Evolutionary conservation across 2,329 filamentous ascomycete genomes (phyloP).

Genomic region (Talaromyces sp.): DNA sequence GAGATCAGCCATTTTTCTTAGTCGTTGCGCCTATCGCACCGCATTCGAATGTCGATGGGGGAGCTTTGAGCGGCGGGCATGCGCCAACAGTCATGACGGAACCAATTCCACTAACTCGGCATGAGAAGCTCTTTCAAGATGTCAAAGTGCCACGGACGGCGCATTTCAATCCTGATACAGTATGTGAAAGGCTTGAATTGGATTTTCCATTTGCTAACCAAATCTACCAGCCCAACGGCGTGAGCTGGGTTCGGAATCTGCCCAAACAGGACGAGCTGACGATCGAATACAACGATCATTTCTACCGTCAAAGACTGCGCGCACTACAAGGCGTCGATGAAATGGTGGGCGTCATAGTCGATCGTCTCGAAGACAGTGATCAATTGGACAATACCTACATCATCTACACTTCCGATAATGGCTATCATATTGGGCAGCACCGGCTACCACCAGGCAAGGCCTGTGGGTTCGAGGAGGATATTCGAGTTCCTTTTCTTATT

Average conservation of each 20-base stretch:
- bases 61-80: conserved; percentile 20
- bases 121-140: conserved; percentile 58
- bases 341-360: conserved; percentile 45
- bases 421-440: conserved; percentile 58
- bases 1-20: conserved; percentile 61
- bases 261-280: conserved; percentile 43
- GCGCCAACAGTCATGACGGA: conserved; percentile 37
- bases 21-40: conserved; percentile 62
- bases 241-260: conserved; percentile 44
- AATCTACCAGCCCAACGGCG: conserved; percentile 34
- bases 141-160: conserved; percentile 56
- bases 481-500: conserved; percentile 56
- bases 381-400: conserved; percentile 54
- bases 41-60: conserved; percentile 53
- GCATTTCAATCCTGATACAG: conserved; percentile 62
- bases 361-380: conserved; percentile 36
- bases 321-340: conserved; percentile 53
- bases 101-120: conserved; percentile 56
- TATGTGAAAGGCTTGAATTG: conserved; percentile 20
- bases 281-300: conserved; percentile 50
- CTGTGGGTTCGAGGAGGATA: conserved; percentile 56
- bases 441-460: conserved; percentile 55
- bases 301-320: conserved; percentile 47
- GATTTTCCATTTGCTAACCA: background rate
- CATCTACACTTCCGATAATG: conserved; percentile 58